Evolutionary conservation across 2,329 filamentous ascomycete species (phyloP), one percentile per base, ranked within the genome.

Genomic region (Clonostachys rhizophaga): DNA sequence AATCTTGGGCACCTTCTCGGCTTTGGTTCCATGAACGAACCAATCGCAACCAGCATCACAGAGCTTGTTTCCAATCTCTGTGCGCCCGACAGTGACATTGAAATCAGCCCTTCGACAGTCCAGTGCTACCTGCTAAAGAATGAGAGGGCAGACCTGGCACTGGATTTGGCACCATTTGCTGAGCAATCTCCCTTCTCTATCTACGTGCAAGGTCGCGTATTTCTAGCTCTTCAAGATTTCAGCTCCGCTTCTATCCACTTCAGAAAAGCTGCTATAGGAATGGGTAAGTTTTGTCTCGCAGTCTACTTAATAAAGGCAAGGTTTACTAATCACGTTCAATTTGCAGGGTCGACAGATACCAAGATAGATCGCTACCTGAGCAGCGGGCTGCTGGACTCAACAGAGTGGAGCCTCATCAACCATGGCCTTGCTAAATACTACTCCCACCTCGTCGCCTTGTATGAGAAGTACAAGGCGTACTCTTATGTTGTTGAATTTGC

Each of bases 401-500:
- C 85, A 3, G 89, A 96, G 54, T 86, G 84, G 74, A 79, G 76
- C 34, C 66, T 81, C 6, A 65, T 86, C 20, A 79, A 91, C 59
- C 81, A 81, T 47, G 94, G 92, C 2, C 75, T 91, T 39, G 79
- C 89, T 6, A 84, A 81, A 52, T 99, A 96, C 68, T 95, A 95
- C 64, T 83, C 86, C 40, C 94, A 99, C 63, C 80, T 97, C 44
- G 79, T 91, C 12, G 77, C 82, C 17, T 75, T 99, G 2, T 97
- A 88, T 59, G 91, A 96, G 62, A 81, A 80, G 55, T 79, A 82
- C 40, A 87, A 85, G 55, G 83, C 86, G 1, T 89, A 88, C 63
- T 87, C 88, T 2, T 88, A 87, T 58, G 89, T 95, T 39, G 80
- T 90, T 6, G 89, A 95, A 54, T 96, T 96, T 70, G 84, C 89